These are phyloP conservation scores for Butyriboletus loyo DNA, from an alignment of 768 basidiomycete species.

Conservation along the genomic window DNA sequence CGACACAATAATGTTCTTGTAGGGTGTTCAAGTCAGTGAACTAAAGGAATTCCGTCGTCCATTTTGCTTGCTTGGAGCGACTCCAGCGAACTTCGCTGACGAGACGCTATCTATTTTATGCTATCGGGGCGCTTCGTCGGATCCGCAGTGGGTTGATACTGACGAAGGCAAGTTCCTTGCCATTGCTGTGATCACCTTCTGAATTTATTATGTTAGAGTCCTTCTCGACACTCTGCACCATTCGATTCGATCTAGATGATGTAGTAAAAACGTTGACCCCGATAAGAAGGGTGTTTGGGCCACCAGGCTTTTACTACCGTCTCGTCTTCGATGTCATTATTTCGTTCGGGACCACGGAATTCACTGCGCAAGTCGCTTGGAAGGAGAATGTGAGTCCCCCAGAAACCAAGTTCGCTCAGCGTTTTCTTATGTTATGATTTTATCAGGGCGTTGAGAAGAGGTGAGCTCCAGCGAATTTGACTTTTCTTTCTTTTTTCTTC, in stretches of 20 bases:
- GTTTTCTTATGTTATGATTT: not conserved
- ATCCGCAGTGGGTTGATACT: conserved; percentile 11
- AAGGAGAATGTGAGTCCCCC: conserved; percentile 5
- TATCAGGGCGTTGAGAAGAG: conserved; percentile 8
- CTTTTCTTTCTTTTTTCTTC: no score
- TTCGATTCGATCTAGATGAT: conserved; percentile 7
- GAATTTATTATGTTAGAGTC: not conserved
- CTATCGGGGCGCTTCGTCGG: conserved; percentile 8
- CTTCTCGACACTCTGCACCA: conserved; percentile 11
- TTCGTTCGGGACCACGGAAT: conserved; percentile 27
- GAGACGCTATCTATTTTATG: not conserved
- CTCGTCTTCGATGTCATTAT: conserved; percentile 9
- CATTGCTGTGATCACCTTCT: not conserved
- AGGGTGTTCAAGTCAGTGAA: conserved; percentile 13
- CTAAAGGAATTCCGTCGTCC: conserved; percentile 13
- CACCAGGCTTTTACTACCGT: conserved; percentile 2
- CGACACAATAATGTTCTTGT: not conserved
- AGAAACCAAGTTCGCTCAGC: no score
- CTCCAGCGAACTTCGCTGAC: conserved; percentile 2
- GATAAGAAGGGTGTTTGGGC: not conserved
- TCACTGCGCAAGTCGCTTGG: conserved; percentile 12
- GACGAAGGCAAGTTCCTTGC: not conserved
- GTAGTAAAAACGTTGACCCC: conserved; percentile 1
- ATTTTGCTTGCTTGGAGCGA: not conserved
- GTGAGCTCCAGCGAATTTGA: not conserved